Base-by-base conservation (phyloP, 2,329 filamentous ascomycete genomes). In the Neocucurbitaria cava region DNA sequence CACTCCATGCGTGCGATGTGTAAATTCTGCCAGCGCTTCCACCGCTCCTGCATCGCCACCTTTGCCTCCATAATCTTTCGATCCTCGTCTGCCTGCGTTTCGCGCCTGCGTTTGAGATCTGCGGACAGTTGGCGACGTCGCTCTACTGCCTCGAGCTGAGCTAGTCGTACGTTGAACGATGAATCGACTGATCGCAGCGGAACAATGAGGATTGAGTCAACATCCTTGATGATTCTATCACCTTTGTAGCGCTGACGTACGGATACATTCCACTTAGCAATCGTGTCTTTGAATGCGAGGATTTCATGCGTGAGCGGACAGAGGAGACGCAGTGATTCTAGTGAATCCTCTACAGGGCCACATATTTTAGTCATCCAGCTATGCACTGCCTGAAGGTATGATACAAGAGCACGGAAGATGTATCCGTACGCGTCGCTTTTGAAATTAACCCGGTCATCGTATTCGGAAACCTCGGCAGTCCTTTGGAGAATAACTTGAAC, bases 1-100 rank as follows among this genome's bases (percentile, higher is more conserved):
- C 58, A 69, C 13, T 54, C 40, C 57, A 69, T 58, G 24, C 73
- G 66, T 7, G 23, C 41, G 4, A 70, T 50, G 42, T 76, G 71
- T 0, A 75, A 59, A 35, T 64, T 42, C 11, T 69, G 65, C 73
- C 73, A 75, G n/a, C 52, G 62, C n/a, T 51, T 52, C 55, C 55
- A 56, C 26, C 62, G 57, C 21, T 56, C 35, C 4, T 35, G 49
- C 13, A 26, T 45, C 1, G 51, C 21, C 23, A 28, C 31, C 33
- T 49, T n/a, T 11, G 39, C 24, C 10, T 59, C 46, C 13, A 47
- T 24, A 30, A 18, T 39, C 9, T 18, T 50, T 43, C 24, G 13
- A 35, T 59, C 35, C 20, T 56, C 53, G 2, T 44, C 51, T 1
- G 38, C 13, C 20, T 53, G 53, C 31, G 65, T 54, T 17, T 57